A percentile compares a stretch with the other conserved stretches of the same genome.
phyloP scores from a whole-genome alignment of 1,139 yeast genomes.

The Meyerozyma guilliermondii region DNA sequence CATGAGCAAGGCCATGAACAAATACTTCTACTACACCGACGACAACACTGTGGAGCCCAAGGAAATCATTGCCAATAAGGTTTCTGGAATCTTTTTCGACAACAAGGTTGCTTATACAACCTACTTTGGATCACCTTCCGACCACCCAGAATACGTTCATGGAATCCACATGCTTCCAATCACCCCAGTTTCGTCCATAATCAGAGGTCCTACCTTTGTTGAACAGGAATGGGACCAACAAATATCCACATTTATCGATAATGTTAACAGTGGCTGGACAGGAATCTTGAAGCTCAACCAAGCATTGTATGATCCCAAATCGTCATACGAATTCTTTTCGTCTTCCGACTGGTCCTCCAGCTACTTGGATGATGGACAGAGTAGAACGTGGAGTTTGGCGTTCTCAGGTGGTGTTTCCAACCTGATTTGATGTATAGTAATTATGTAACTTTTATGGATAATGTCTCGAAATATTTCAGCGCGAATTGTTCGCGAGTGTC shows the following conservation, averaged over 20 bases:
- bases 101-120: conserved; percentile 92
- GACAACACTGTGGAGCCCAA: conserved; percentile 60
- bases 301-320: conserved; percentile 67
- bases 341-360: conserved; percentile 39
- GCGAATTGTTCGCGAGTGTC: not conserved
- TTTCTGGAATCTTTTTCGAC: conserved; percentile 75
- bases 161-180: conserved; percentile 94
- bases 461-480: not conserved
- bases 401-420: conserved; percentile 28
- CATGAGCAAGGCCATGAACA: conserved; percentile 55
- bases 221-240: conserved; percentile 72
- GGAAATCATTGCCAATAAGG: conserved; percentile 55
- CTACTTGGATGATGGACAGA: conserved; percentile 83
- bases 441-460: not conserved
- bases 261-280: conserved; percentile 76
- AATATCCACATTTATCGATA: conserved; percentile 45
- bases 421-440: conserved; percentile 1
- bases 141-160: conserved; percentile 71
- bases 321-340: conserved; percentile 67
- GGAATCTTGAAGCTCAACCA: conserved; percentile 77
- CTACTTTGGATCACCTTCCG: conserved; percentile 60
- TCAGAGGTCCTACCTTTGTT: conserved; percentile 67
- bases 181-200: conserved; percentile 76
- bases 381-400: conserved; percentile 85
- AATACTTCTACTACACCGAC: conserved; percentile 53